A percentile compares a stretch with the other conserved stretches of the same genome.
These are phyloP conservation scores for Zanthoxylum bungeanum DNA, from an alignment of 345 rosid species.

Conservation along the genomic window DNA sequence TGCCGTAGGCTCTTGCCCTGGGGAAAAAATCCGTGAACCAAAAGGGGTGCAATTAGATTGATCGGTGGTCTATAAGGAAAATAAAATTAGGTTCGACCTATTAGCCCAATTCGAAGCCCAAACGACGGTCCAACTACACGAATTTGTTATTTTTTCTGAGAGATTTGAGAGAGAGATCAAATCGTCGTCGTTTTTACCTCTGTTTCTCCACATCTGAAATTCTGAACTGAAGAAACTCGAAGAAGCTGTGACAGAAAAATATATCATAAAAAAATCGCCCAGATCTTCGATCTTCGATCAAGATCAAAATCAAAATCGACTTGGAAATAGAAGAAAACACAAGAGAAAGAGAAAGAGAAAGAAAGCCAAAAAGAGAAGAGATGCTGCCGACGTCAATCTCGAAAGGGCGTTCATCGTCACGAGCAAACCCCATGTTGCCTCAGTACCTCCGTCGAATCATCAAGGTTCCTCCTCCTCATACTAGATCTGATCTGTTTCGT, in stretches of 20 bases:
- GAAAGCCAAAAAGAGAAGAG: too few relatives aligned
- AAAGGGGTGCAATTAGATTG: too few relatives aligned
- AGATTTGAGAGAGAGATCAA: neutral
- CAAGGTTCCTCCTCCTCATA: constrained; percentile 61
- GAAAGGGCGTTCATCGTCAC: constrained; percentile 75
- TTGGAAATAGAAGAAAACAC: constrained; percentile 20
- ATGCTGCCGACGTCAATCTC: constrained; percentile 80
- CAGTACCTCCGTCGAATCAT: constrained; percentile 94
- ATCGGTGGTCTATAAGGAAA: too few relatives aligned
- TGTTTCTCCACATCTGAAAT: constrained; percentile 13
- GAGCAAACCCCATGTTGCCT: constrained; percentile 64
- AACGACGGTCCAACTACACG: neutral
- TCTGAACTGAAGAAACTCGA: too few relatives aligned
- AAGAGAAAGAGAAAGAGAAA: constrained; percentile 8
- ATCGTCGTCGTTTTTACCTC: constrained; percentile 29
- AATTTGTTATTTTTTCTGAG: neutral
- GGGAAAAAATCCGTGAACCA: too few relatives aligned
- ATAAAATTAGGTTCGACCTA: too few relatives aligned
- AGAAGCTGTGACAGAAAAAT: neutral
- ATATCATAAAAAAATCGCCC: constrained; percentile 6
- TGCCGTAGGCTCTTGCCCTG: too few relatives aligned
- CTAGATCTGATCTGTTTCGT: constrained; percentile 37
- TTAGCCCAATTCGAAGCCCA: neutral
- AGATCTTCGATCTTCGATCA: constrained; percentile 44
- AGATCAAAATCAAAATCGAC: constrained; percentile 12